These are phyloP conservation scores for Skeletonema costatum DNA, from an alignment of 108 stramenopile species.

Conservation along the genomic window DNA sequence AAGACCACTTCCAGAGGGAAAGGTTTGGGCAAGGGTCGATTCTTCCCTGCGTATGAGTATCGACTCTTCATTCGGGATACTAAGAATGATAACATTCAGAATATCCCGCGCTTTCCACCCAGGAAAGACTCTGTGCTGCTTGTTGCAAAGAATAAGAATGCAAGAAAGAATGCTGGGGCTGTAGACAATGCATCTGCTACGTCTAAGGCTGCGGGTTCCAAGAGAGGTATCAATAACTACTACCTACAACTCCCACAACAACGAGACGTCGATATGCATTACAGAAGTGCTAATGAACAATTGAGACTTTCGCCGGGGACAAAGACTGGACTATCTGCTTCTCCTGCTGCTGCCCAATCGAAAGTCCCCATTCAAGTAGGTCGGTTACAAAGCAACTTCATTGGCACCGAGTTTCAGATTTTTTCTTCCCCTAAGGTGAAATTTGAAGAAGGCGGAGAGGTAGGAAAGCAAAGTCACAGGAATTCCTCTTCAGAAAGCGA, in stretches of 20 bases:
- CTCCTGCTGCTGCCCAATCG: conserved; percentile 24
- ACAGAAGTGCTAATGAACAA: conserved; percentile 42
- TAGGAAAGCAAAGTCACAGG: background rate
- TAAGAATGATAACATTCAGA: conserved; percentile 16
- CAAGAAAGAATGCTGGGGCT: conserved; percentile 36
- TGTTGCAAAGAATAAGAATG: conserved; percentile 74
- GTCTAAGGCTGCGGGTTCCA: conserved; percentile 14
- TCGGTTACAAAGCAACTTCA: conserved; percentile 82
- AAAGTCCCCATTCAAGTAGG: conserved; percentile 45
- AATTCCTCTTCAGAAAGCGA: background rate
- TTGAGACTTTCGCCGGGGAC: conserved; percentile 13
- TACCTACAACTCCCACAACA: conserved; percentile 72
- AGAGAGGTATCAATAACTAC: conserved; percentile 81
- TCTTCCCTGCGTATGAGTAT: conserved; percentile 86
- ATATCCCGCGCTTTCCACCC: background rate
- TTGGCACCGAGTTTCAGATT: conserved; percentile 89
- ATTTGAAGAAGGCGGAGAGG: background rate
- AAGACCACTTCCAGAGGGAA: conserved; percentile 60
- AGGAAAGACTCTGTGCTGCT: conserved; percentile 73
- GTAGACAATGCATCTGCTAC: background rate
- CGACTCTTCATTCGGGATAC: conserved; percentile 80
- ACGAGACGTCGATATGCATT: conserved; percentile 70
- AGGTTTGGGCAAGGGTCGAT: conserved; percentile 64
- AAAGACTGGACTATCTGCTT: conserved; percentile 16
- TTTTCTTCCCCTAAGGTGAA: conserved; percentile 29